Base-by-base conservation (phyloP, 345 rosid genomes). In the Dipteronia sinensis region DNA sequence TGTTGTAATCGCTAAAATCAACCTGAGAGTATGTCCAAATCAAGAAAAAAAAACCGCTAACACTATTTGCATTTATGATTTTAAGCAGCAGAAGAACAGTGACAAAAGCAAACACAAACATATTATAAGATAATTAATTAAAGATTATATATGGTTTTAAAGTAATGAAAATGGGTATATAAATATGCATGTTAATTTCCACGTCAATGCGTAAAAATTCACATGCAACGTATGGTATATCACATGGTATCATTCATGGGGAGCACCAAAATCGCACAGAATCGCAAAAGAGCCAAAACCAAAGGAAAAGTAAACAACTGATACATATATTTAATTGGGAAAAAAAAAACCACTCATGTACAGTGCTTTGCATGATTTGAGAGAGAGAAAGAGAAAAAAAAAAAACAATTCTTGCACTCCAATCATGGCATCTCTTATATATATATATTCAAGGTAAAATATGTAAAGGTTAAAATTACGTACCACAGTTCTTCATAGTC, bases 201-300 rank as follows among this genome's bases (percentile, higher is more conserved):
- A 69, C 79, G 76, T 78, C 29, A 20, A 74, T 29, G 67, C 53
- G 78, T 75, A 72, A 74, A 53, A 74, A 74, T 63, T 76, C 83
- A 73, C 83, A 77, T 82, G 83, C 76, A 83, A 74, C 76, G 78
- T 78, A 75, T 81, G 82, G 31, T 74, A 72, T 78, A 69, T 76
- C 81, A 79, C 83, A 80, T 79, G 82, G 81, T 59, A 11, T 29
- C 84, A 84, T 77, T 80, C 87, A 86, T 86, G 81, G 91, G 91
- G 89, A 82, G 89, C 91, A 86, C 72, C 74, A 82, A 80, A 75
- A 90, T 86, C 89, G 46, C 65, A 86, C 70, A 84, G 87, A 82
- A 86, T 86, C 88, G 79, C 67, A 77, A 83, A 86, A 86, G 79
- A 66, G 79, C 81, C 76, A 83, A 76, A 81, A 76, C 55, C 71